phyloP scores from a whole-genome alignment of 805 yeast species.

The Debaryomyces hansenii region DNA sequence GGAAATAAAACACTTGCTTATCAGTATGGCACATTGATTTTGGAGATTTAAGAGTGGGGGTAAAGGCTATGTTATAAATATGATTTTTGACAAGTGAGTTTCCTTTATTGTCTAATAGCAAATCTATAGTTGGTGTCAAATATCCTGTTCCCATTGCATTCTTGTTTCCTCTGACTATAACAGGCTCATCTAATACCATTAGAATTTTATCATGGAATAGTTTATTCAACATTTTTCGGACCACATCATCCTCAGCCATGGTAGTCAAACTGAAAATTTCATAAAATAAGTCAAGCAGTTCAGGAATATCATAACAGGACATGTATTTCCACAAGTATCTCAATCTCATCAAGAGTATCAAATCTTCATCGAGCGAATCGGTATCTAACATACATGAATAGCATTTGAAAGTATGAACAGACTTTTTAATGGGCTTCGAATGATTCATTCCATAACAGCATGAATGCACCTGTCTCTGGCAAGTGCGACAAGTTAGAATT shows the following conservation, averaged over 20 bases:
- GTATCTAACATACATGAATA: slow-evolving; percentile 25
- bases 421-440: slow-evolving; percentile 7
- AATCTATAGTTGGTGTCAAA: slow-evolving; percentile 9
- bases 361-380: slow-evolving; percentile 14
- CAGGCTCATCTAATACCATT: slow-evolving; percentile 6
- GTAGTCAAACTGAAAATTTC: slow-evolving; percentile 9
- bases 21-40: slow-evolving; percentile 6
- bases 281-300: slow-evolving; percentile 9
- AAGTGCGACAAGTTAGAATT: slow-evolving; percentile 23
- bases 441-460: slow-evolving; percentile 29
- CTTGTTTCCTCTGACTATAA: slow-evolving; percentile 3
- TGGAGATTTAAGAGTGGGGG: slow-evolving; percentile 13
- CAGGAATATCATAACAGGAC: slow-evolving; percentile 17
- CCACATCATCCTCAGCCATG: slow-evolving; percentile 1
- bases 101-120: slow-evolving; percentile 9
- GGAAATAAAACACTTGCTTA: slow-evolving; percentile 8
- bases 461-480: slow-evolving; percentile 30
- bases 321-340: slow-evolving; percentile 33
- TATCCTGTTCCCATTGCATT: slow-evolving; percentile 7
- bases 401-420: slow-evolving; percentile 9
- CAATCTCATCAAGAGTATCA: slow-evolving; percentile 29
- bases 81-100: neutral
- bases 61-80: slow-evolving; percentile 8
- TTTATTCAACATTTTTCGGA: slow-evolving; percentile 8
- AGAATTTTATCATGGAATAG: slow-evolving; percentile 13